Evolutionary conservation across 2,329 filamentous ascomycete species (phyloP).

Genomic region (Penicillium sp.): DNA sequence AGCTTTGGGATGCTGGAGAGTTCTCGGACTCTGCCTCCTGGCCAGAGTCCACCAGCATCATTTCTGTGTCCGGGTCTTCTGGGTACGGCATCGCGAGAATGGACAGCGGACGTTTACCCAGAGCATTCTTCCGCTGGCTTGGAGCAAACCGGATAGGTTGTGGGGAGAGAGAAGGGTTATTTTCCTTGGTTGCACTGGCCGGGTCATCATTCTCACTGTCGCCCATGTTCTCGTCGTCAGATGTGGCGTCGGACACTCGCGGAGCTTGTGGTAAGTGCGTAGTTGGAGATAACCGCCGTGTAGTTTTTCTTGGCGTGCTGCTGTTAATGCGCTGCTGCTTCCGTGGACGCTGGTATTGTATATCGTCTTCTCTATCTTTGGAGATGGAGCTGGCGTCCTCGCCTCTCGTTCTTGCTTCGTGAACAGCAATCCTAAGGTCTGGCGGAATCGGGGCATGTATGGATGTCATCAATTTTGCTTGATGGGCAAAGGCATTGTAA

Average conservation of each 20-base stretch:
- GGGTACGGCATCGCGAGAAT: constrained; percentile 33
- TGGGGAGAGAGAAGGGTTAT: constrained; percentile 42
- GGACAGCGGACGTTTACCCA: constrained; percentile 42
- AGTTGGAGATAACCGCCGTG: constrained; percentile 6
- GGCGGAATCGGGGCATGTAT: constrained; percentile 54
- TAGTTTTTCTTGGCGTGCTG: constrained; percentile 10
- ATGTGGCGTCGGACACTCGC: not conserved
- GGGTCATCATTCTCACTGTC: constrained; percentile 21
- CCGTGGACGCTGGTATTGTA: constrained; percentile 13
- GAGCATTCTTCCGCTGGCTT: constrained; percentile 33
- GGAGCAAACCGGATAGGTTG: constrained; percentile 32
- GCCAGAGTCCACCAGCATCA: constrained; percentile 27
- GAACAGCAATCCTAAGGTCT: constrained; percentile 42
- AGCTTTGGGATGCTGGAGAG: constrained; percentile 27
- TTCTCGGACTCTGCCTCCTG: constrained; percentile 18
- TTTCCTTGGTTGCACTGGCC: constrained; percentile 44
- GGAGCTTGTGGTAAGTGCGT: constrained; percentile 2
- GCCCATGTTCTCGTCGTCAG: constrained; percentile 12
- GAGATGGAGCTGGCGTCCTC: constrained; percentile 41
- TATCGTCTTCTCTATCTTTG: constrained; percentile 22
- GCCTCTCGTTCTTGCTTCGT: constrained; percentile 51
- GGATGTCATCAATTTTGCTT: constrained; percentile 57
- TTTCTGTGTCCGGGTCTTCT: constrained; percentile 30
- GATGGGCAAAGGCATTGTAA: constrained; percentile 51
- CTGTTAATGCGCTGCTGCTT: constrained; percentile 12